phyloP scores from a whole-genome alignment of 257 asterid species.

The Linaria vulgaris region DNA sequence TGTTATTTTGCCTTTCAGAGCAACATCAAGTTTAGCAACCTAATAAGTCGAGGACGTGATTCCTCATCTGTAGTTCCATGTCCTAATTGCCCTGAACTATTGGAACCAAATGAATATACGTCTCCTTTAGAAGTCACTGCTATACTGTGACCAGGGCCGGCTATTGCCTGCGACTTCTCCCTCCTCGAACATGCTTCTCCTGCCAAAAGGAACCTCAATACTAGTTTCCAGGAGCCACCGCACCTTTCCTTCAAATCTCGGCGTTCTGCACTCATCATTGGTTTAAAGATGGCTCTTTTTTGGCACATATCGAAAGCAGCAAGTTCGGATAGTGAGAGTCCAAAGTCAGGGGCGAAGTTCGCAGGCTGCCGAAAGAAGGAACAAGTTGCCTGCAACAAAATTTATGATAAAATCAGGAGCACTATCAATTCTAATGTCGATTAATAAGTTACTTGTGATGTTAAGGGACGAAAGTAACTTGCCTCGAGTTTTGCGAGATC shows the following conservation, averaged over 20 bases:
- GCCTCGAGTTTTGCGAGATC: constrained; percentile 99
- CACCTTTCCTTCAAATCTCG: constrained; percentile 65
- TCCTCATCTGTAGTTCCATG: constrained; percentile 84
- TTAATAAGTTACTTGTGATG: background rate
- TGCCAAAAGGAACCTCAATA: constrained; percentile 81
- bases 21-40: constrained; percentile 38
- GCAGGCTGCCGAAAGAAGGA: constrained; percentile 93
- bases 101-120: constrained; percentile 89
- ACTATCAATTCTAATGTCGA: constrained; percentile 51
- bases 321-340: constrained; percentile 92
- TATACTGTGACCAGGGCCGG: constrained; percentile 98
- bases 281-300: constrained; percentile 85
- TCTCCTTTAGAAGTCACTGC: constrained; percentile 84
- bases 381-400: constrained; percentile 82
- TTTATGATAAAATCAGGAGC: constrained; percentile 60
- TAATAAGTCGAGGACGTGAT: constrained; percentile 67
- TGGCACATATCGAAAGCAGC: constrained; percentile 99
- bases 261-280: constrained; percentile 65
- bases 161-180: constrained; percentile 94
- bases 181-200: constrained; percentile 91
- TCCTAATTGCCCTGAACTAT: constrained; percentile 94
- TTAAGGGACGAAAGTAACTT: constrained; percentile 39
- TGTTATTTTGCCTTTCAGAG: background rate
- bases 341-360: constrained; percentile 65
- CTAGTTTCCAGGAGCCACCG: constrained; percentile 97